Conservation (phyloP, 179 eudicot species). For the Pouteria campechiana region DNA sequence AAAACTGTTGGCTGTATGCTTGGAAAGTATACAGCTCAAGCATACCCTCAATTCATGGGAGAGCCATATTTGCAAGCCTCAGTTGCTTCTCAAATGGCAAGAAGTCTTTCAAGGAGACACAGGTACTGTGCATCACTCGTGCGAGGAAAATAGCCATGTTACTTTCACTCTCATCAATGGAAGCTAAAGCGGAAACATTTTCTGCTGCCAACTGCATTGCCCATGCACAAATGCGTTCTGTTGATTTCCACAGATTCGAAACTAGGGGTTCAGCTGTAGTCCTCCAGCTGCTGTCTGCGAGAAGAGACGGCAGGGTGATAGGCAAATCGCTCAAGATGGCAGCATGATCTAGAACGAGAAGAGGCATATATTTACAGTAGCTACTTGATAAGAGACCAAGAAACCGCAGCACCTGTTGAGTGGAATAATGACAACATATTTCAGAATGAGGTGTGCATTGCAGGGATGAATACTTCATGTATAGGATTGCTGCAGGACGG, state of each 20-base stretch:
- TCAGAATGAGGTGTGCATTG: too few relatives aligned
- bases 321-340: constrained; percentile 70
- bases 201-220: constrained; percentile 8
- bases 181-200: constrained; percentile 11
- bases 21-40: too few relatives aligned
- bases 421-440: too few relatives aligned
- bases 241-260: constrained; percentile 48
- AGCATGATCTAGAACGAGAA: constrained; percentile 43
- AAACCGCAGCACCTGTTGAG: constrained; percentile 61
- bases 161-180: constrained; percentile 48
- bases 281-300: constrained; percentile 39
- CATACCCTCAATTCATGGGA: constrained; percentile 12
- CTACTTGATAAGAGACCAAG: constrained; percentile 73
- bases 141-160: constrained; percentile 29
- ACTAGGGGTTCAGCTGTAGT: constrained; percentile 44
- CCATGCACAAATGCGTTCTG: constrained; percentile 56
- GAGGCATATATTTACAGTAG: constrained; percentile 76
- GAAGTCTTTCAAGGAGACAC: constrained; percentile 40
- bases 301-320: constrained; percentile 60
- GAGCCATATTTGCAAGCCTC: constrained; percentile 57
- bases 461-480: too few relatives aligned
- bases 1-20: too few relatives aligned
- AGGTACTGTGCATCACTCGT: constrained; percentile 42
- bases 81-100: constrained; percentile 70
- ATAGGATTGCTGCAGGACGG: too few relatives aligned